Base-by-base conservation (phyloP, 2,329 filamentous ascomycete species). In the Aspergillus unguis region DNA sequence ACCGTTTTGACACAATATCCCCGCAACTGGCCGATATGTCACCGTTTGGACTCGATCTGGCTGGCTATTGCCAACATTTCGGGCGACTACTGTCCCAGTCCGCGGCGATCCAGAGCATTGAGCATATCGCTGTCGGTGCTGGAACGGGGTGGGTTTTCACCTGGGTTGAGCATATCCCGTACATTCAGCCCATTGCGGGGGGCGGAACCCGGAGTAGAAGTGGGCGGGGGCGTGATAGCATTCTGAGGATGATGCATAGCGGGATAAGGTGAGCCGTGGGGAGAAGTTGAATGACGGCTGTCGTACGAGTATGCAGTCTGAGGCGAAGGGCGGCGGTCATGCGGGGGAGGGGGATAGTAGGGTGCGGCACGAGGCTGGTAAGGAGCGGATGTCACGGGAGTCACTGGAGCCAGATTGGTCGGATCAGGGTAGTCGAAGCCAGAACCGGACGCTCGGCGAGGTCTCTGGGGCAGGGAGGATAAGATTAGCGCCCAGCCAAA, bases 71-170 rank as follows among this genome's bases (percentile, higher is more conserved):
- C 29, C 11, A 9, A 41, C 29, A 26, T 3, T 32, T 17, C 7
- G 25, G 11, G 6, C 43, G 28, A n/a, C 56, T 66, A 66, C 59
- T 69, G 61, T 41, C 63, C 62, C 41, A 70, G 60, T 5, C 71
- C 73, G 44, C 71, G 68, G 46, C 74, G 71, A 53, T 76, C 74
- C 45, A 77, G 60, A 31, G 72, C 72, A 59, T 75, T 78, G 36
- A 79, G 69, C 76, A 79, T 79, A 52, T 77, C 74, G 55, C 74
- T 79, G 61, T 79, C 76, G 28, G 72, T 75, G 53, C 71, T 75
- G 37, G 71, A 74, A 29, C 76, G 72, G 27, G 70, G 67, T 25
- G 66, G 62, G 51, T 66, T 63, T 49, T 75, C 71, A 32, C 69
- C 65, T 1, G 73, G 73, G 43, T 74, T 75, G 31, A 78, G 62